Base-by-base conservation (phyloP, 441 rosid genomes). In the Lagerstroemia fauriei region DNA sequence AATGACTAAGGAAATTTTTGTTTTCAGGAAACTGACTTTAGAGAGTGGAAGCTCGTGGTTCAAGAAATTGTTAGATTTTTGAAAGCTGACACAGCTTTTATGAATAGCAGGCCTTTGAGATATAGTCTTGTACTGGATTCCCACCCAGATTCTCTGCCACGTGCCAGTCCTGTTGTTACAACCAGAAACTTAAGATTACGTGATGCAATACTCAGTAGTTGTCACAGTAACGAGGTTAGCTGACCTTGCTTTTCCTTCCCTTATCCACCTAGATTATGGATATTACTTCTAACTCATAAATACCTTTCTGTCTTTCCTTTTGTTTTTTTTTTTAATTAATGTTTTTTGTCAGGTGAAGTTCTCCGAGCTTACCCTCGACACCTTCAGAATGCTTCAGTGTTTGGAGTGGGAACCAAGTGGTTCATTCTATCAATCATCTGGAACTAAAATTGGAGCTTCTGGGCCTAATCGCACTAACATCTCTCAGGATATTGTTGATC, bases 371-470 rank as follows among this genome's bases (percentile, higher is more conserved):
- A 93, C 97, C 12, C 88, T 95, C 38, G 98, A 95, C 87, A 87
- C 96, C 29, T 95, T 93, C 84, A 92, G 97, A 92, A 94, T 95
- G 96, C 96, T 95, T 88, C 99, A 95, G 78, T 92, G 95, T 90
- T 80, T 95, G 84, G 99, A 95, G 84, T 95, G 99, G 99, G 99
- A 95, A 85, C 97, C 97, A 27, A 92, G 95, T 82, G 99, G 99
- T 86, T 91, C 96, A 75, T 89, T 95, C 84, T 95, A 90, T 85
- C 92, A 89, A 87, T 81, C 91, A 79, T 75, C 86, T 87, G 89
- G 83, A 84, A 51, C 85, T 83, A 92, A 90, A 89, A 80, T 81
- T 80, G 89, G 92, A 81, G 91, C 87, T 70, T 82, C 87, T 79
- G 95, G 94, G 77, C 86, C 89, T 87, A 85, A 88, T 86, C 92